Percentiles rank a stretch among this genome's conserved stretches.
Conservation (phyloP, 495 filamentous ascomycete species). For the Aspergillus ostianus region DNA sequence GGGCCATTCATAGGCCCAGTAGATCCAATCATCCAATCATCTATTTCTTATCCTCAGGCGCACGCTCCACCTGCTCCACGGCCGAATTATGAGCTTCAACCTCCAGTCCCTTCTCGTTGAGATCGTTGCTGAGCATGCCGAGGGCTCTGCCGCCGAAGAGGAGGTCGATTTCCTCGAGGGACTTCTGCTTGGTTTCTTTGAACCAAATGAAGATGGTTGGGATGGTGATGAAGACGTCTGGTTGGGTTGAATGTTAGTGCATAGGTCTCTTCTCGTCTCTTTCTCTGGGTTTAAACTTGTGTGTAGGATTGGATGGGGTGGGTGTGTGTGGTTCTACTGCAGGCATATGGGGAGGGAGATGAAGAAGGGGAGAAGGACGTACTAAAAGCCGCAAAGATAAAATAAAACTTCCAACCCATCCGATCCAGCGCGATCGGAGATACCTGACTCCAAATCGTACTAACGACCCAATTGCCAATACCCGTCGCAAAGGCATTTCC, state of each 20-base stretch:
- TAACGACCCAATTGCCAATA: constrained; percentile 50
- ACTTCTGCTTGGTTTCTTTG: constrained; percentile 54
- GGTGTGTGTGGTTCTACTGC: too few species aligned
- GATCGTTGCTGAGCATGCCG: constrained; percentile 38
- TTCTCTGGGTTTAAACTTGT: too few species aligned
- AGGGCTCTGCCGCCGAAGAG: constrained; percentile 50
- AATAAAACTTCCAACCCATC: constrained; percentile 47
- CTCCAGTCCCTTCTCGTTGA: background rate
- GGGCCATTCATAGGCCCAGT: too few species aligned
- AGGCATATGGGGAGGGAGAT: background rate
- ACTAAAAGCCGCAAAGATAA: constrained; percentile 45
- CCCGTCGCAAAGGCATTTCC: constrained; percentile 47
- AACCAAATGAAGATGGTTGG: constrained; percentile 51
- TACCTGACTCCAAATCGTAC: constrained; percentile 50
- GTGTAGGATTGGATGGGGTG: too few species aligned
- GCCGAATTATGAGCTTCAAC: background rate
- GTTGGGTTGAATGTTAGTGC: too few species aligned
- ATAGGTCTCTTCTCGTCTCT: too few species aligned
- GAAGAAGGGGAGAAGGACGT: constrained; percentile 12
- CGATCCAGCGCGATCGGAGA: constrained; percentile 45
- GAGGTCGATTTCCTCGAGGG: constrained; percentile 55
- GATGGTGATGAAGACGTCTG: constrained; percentile 31
- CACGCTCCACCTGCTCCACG: background rate
- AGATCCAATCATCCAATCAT: too few species aligned
- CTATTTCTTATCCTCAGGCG: background rate